Conservation (phyloP, 2,329 filamentous ascomycete species). For the Calonectria montana region DNA sequence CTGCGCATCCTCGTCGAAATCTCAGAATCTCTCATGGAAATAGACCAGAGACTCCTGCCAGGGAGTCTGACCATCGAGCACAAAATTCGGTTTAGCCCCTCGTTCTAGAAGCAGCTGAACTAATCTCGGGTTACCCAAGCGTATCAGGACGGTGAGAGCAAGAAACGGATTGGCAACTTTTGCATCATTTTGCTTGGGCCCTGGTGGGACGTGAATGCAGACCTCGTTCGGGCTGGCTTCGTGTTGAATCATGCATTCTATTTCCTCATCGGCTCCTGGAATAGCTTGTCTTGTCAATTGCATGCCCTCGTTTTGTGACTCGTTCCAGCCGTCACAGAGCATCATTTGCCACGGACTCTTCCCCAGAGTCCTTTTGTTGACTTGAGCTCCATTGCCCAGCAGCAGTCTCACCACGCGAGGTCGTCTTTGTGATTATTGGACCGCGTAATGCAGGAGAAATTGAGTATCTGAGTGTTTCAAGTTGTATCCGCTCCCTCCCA, state of each 20-base stretch:
- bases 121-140: neutral
- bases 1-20: neutral
- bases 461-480: neutral
- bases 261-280: neutral
- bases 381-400: neutral
- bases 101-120: neutral
- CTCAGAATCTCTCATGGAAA: neutral
- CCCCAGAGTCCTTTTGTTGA: neutral
- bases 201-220: neutral
- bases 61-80: neutral
- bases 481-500: neutral
- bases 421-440: neutral
- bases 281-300: neutral
- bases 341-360: neutral
- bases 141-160: neutral
- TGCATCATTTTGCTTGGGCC: neutral
- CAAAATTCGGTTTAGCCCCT: neutral
- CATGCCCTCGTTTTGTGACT: neutral
- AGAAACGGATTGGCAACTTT: neutral
- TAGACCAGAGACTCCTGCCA: neutral
- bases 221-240: neutral
- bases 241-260: neutral
- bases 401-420: neutral
- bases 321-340: neutral
- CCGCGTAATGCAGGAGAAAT: neutral